These are phyloP conservation scores for Globisporangium iwayamae DNA, from an alignment of 352 stramenopile species.

Conservation along the genomic window DNA sequence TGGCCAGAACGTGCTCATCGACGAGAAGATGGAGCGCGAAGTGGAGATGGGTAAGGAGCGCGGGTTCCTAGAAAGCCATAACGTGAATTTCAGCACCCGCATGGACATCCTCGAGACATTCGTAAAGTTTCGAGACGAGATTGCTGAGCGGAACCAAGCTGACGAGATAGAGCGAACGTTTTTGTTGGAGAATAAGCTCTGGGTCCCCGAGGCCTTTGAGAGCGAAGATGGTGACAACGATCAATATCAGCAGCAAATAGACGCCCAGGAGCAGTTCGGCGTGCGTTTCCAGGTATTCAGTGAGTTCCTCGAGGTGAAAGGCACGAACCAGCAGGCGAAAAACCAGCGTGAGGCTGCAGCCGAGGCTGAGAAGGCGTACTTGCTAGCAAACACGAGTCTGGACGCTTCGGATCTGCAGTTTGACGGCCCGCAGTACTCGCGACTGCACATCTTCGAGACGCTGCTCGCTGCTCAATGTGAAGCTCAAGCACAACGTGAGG, in stretches of 20 bases:
- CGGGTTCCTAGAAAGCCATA: slow-evolving; percentile 28
- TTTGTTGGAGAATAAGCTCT: slow-evolving; percentile 11
- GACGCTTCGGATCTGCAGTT: background rate
- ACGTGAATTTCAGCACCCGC: slow-evolving; percentile 16
- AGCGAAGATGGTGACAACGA: background rate
- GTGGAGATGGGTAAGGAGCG: slow-evolving; percentile 29
- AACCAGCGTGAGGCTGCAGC: background rate
- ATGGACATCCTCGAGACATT: slow-evolving; percentile 25
- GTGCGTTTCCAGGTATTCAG: slow-evolving; percentile 14
- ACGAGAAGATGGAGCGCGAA: slow-evolving; percentile 60
- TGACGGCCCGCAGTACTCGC: slow-evolving; percentile 11
- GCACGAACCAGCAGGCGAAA: slow-evolving; percentile 3
- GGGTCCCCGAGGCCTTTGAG: background rate
- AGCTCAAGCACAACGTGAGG: background rate
- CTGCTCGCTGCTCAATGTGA: slow-evolving; percentile 9
- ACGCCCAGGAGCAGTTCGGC: slow-evolving; percentile 17
- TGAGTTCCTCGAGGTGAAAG: slow-evolving; percentile 9
- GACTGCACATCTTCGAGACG: slow-evolving; percentile 10
- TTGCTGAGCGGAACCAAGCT: slow-evolving; percentile 4
- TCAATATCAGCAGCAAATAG: background rate
- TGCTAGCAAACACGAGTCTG: background rate
- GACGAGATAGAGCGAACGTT: slow-evolving; percentile 17
- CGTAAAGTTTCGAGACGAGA: slow-evolving; percentile 15
- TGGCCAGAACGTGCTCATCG: slow-evolving; percentile 42
- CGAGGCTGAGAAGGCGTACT: slow-evolving; percentile 9